Conservation (phyloP, 1,284 basidiomycete genomes). For the Moniliophthora roreri region DNA sequence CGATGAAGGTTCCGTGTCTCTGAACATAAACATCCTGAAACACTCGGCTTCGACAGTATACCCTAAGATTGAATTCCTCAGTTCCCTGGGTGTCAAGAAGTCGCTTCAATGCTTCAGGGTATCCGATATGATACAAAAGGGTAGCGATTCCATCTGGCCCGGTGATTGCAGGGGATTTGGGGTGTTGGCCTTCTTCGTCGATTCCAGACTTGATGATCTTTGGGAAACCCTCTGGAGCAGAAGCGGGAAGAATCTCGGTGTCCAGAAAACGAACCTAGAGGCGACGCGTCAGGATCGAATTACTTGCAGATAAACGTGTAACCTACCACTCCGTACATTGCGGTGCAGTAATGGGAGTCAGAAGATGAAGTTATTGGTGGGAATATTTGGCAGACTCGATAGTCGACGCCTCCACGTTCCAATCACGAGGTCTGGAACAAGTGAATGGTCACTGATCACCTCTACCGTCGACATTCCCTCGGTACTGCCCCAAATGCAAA, state of each 20-base stretch:
- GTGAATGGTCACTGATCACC: too few species aligned
- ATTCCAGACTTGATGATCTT: constrained; percentile 8
- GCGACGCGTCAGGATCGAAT: not conserved
- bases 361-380: too few species aligned
- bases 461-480: too few species aligned
- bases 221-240: constrained; percentile 5
- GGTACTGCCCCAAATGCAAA: too few species aligned
- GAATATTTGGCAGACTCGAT: too few species aligned
- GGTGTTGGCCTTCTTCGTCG: constrained; percentile 5
- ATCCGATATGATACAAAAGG: constrained; percentile 3
- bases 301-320: too few species aligned
- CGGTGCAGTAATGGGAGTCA: too few species aligned
- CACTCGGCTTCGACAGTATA: not conserved
- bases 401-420: too few species aligned
- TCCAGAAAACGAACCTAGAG: constrained; percentile 6
- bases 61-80: constrained; percentile 2
- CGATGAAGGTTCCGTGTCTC: too few species aligned
- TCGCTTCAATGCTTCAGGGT: not conserved
- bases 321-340: too few species aligned
- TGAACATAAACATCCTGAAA: too few species aligned
- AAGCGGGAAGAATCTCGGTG: constrained; percentile 6
- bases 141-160: constrained; percentile 1
- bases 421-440: too few species aligned
- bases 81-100: constrained; percentile 8
- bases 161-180: constrained; percentile 4